Percentiles rank a stretch among this genome's conserved stretches.
phyloP scores from a whole-genome alignment of 139 green algal species.

The Zygnema cylindricum region DNA sequence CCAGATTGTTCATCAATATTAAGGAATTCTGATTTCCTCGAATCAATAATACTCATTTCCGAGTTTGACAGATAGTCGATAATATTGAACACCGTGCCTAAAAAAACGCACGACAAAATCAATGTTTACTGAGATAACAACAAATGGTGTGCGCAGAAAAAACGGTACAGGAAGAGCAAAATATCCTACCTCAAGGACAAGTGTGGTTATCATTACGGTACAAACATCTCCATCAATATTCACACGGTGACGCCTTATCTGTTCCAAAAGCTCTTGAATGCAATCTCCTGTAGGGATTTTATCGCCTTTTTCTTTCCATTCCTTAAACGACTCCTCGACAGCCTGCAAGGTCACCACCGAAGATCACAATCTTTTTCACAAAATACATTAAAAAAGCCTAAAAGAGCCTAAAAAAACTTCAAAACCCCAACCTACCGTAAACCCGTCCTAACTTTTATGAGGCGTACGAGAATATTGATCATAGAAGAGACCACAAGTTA shows the following conservation, averaged over 20 bases:
- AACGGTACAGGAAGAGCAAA: not conserved
- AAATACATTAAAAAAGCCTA: no score
- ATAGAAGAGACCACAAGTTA: no score
- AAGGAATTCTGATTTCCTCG: no score
- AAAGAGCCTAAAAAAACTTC: no score
- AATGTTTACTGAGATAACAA: no score
- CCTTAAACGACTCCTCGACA: constrained; percentile 33
- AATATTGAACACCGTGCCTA: no score
- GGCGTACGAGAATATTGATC: no score
- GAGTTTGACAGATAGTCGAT: no score
- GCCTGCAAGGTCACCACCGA: constrained; percentile 12
- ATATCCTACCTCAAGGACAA: constrained; percentile 64
- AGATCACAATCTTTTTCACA: not conserved
- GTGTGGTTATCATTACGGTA: constrained; percentile 63
- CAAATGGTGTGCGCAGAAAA: not conserved
- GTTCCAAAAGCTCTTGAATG: constrained; percentile 60
- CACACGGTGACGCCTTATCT: constrained; percentile 55
- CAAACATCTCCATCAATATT: constrained; percentile 63
- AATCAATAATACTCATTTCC: no score
- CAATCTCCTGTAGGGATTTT: constrained; percentile 57
- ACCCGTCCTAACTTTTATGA: no score
- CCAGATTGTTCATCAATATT: no score
- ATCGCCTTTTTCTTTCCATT: constrained; percentile 9
- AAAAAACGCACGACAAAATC: not conserved
- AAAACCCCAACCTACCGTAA: no score